A percentile compares a stretch with the other conserved stretches of the same genome.
Conservation (phyloP, 495 filamentous ascomycete species). For the Aspergillus taichungensis region DNA sequence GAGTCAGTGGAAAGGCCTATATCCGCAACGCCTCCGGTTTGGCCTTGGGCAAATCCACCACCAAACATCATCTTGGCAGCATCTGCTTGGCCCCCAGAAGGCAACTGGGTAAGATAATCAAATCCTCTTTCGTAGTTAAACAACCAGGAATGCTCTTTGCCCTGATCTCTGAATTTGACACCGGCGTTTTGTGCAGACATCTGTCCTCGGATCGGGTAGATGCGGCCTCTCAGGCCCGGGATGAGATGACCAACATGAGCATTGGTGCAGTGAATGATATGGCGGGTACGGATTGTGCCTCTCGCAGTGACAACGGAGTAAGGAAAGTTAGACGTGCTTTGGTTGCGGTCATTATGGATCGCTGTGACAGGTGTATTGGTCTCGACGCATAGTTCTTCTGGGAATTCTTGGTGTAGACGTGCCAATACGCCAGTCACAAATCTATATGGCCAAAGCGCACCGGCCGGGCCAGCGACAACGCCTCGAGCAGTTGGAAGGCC, state of each 20-base stretch:
- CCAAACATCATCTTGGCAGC: constrained; percentile 57
- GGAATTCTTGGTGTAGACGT: constrained; percentile 33
- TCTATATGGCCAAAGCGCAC: constrained; percentile 70
- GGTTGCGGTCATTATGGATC: constrained; percentile 15
- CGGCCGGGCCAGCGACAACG: constrained; percentile 36
- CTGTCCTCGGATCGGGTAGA: constrained; percentile 67
- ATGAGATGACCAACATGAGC: constrained; percentile 67
- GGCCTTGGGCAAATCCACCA: constrained; percentile 44
- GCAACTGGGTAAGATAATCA: constrained; percentile 72
- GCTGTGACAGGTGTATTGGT: constrained; percentile 59
- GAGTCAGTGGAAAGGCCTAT: constrained; percentile 22
- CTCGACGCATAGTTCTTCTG: constrained; percentile 55
- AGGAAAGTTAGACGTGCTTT: constrained; percentile 2
- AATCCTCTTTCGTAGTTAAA: constrained; percentile 55
- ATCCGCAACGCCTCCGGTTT: constrained; percentile 40
- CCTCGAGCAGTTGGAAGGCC: constrained; percentile 35
- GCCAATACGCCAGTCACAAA: constrained; percentile 59
- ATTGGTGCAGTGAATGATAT: constrained; percentile 72
- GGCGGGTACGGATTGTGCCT: constrained; percentile 47
- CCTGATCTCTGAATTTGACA: constrained; percentile 24
- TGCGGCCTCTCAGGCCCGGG: constrained; percentile 56
- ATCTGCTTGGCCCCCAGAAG: constrained; percentile 12
- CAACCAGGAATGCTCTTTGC: constrained; percentile 24
- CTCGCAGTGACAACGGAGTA: constrained; percentile 49
- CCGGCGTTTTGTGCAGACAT: constrained; percentile 58